Evolutionary conservation across 2,329 filamentous ascomycete genomes (phyloP), one percentile per base, ranked within the genome.

Genomic region (Huntiella moniliformis): DNA sequence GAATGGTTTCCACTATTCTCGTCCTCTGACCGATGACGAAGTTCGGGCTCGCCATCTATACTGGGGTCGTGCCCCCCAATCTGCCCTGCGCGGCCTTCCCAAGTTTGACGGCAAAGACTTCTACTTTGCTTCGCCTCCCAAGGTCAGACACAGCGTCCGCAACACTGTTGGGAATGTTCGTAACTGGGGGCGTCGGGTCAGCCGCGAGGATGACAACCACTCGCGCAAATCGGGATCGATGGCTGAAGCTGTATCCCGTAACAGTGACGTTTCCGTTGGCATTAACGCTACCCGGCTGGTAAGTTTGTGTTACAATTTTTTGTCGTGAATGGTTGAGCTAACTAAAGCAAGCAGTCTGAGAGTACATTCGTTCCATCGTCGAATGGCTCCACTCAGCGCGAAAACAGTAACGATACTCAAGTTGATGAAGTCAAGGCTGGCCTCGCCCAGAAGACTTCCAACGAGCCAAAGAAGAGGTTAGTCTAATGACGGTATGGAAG

Each of bases 101-200:
- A 77, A 74, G 56, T 79, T 74, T 53, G 74, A 79, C 52, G 74
- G 75, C 17, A 76, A 74, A 55, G 67, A 77, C 55, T 78, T 78
- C 52, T 78, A 77, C 51, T 71, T 68, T 28, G 60, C 71, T 3
- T 76, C 73, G 0, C 70, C 71, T 1, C 56, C 58, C 51, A 71
- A 70, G 54, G 53, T 58, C 32, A 51, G 50, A 28, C 51, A 39
- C 41, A 45, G 33, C 13, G 39, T 39, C 40, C 43, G 35, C 34
- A 46, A 41, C 32, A 46, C 38, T 7, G 18, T 36, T 34, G 28
- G 16, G 7, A 28, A 18, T 5, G 42, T 44, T 28, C 48, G 51
- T 28, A 18, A 22, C 17, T 41, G 44, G 44, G 45, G 39, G 31
- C 32, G 44, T 38, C 43, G 44, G 12, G 33, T 44, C 22, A 36